Base-by-base conservation (phyloP, 345 rosid species). In the Abelmoschus esculentus region DNA sequence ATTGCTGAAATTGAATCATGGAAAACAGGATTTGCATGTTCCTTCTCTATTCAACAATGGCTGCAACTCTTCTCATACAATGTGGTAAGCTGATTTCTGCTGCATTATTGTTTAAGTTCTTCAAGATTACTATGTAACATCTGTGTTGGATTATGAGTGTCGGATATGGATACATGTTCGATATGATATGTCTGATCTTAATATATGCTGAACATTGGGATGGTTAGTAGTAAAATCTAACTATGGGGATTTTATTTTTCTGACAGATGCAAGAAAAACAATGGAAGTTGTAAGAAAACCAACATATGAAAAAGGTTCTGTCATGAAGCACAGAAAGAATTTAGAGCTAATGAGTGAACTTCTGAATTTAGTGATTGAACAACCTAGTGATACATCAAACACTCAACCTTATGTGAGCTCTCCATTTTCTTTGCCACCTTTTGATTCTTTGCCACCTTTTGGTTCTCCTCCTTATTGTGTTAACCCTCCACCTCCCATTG, bases 381-480 rank as follows among this genome's bases (percentile, higher is more conserved):
- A 84, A 69, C 80, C 86, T 9, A 73, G 78, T 71, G 86, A 78
- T 36, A 71, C 81, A 75, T 67, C 81, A 10, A 90, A 83, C 40
- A 67, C 86, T 14, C 70, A 79, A 71, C 86, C 90, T 19, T 77
- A 86, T 38, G 84, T 87, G 14, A 79, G 81, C 61, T 82, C 54
- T 11, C 54, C 54, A 13, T 85, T 82, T 22, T 80, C 92, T 10
- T 74, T 87, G 15, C 54, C 54, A 49, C 54, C 54, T 13, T 85
- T 82, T 42, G 90, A 83, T 22, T 80, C 90, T 10, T 74, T 87
- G 15, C 54, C 87, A 2, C 91, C 92, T 40, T 74, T 61, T 66
- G 77, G 74, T 71, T 50, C 86, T 67, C 86, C 92, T 80, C 88
- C 91, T 10, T 76, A 67, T 66, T 90, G 96, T 28, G 44, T 73